A percentile compares a stretch with the other conserved stretches of the same genome.
These are phyloP conservation scores for Colletotrichum graminicola DNA, from an alignment of 2,329 filamentous ascomycete species.

Conservation along the genomic window DNA sequence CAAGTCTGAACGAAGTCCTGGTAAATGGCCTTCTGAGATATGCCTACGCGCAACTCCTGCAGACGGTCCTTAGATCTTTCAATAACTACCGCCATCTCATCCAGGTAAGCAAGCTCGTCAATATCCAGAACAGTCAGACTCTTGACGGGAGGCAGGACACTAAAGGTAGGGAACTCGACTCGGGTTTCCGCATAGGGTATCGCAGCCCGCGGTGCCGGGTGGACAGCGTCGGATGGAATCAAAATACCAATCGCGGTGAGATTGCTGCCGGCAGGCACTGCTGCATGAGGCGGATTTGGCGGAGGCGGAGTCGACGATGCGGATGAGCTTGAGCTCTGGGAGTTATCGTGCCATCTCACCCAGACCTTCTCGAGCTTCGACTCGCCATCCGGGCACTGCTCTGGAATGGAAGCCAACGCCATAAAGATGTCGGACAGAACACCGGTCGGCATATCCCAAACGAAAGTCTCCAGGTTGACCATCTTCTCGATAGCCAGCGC, in stretches of 20 bases:
- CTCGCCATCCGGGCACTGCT: conserved; percentile 67
- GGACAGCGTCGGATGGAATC: conserved; percentile 48
- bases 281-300: conserved; percentile 41
- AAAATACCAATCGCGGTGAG: conserved; percentile 58
- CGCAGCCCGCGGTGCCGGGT: conserved; percentile 52
- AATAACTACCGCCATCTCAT: conserved; percentile 84
- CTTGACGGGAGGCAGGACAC: conserved; percentile 79
- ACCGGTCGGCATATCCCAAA: conserved; percentile 92
- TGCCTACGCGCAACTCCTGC: conserved; percentile 79
- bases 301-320: conserved; percentile 48
- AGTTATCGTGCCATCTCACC: conserved; percentile 87
- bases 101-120: conserved; percentile 84
- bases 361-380: conserved; percentile 80
- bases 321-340: conserved; percentile 55
- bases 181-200: conserved; percentile 65
- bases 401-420: conserved; percentile 77
- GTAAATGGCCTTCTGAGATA: conserved; percentile 64
- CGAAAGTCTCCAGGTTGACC: conserved; percentile 83
- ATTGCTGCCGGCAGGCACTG: conserved; percentile 52
- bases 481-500: conserved; percentile 84
- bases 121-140: conserved; percentile 84
- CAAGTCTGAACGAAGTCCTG: conserved; percentile 71
- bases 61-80: conserved; percentile 76
- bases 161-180: conserved; percentile 85
- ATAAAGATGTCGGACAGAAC: conserved; percentile 86